Evolutionary conservation across 805 yeast species (phyloP), one percentile per base, ranked within the genome.

Genomic region (Saccharomycopsis amapae): DNA sequence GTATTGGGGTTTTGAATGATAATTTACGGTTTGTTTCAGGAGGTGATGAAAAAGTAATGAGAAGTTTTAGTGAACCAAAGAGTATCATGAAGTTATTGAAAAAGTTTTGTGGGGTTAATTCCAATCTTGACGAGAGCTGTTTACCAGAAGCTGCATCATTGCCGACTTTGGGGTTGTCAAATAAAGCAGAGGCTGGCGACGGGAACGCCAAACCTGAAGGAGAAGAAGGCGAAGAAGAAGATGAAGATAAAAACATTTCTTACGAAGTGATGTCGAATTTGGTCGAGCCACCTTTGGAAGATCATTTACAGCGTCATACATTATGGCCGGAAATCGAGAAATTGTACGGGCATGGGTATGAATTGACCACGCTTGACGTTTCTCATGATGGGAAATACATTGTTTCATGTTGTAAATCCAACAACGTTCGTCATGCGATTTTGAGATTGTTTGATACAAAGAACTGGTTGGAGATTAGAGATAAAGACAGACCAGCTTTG

Each of bases 301-400:
- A 90, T 57, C 85, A 85, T 50, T 67, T 93, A 23, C 97, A 93
- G 61, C 73, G 97, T 57, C 86, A 81, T 58, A 85, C 97, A 0
- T 67, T 93, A 44, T 93, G 94, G 82, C 98, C 98, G 0, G 99
- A 93, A 59, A 67, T 82, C 46, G 98, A 93, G 57, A 93, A 93
- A 61, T 64, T 93, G 37, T 93, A 93, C 58, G 99, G 99, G 0
- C 99, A 93, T 62, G 99, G 99, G 6, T 94, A 87, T 63, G 99
- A 94, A 61, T 78, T 89, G 32, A 78, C 87, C 0, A 74, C 90
- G 38, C 72, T 88, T 33, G 95, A 85, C 44, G 73, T 79, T 1
- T 76, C 87, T 6, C 78, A 81, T 3, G 79, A 75, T 55, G 73
- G 77, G 12, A 60, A 65, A 31, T 60, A 82, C 22, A 71, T 93